A percentile compares a stretch with the other conserved stretches of the same genome.
Conservation (phyloP, 257 asterid species). For the Solanum arcanum region DNA sequence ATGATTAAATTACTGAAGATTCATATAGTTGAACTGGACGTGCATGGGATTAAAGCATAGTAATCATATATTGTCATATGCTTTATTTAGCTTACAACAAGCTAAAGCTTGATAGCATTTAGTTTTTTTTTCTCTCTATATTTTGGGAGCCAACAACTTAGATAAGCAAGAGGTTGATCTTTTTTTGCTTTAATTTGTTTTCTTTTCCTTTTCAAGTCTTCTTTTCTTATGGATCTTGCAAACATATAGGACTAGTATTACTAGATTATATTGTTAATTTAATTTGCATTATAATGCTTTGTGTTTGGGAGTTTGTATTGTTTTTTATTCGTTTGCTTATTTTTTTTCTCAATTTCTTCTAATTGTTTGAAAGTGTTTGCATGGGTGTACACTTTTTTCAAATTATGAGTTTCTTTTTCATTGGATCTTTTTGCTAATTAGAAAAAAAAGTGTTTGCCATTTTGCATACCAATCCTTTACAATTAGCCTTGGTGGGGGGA, state of each 20-base stretch:
- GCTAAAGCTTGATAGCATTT: neutral
- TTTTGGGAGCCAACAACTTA: slow-evolving; percentile 7
- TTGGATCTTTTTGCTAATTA: neutral
- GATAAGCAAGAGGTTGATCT: neutral
- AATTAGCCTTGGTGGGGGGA: neutral
- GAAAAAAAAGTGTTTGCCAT: neutral
- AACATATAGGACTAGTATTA: neutral
- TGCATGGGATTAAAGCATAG: neutral
- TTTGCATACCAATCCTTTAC: neutral
- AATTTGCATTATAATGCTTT: slow-evolving; percentile 9
- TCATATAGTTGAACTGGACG: neutral
- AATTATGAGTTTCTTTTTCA: neutral
- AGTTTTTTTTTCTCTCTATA: neutral
- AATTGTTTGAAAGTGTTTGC: slow-evolving; percentile 42
- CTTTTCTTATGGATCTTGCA: neutral
- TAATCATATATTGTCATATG: neutral
- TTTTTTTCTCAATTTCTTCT: slow-evolving; percentile 23
- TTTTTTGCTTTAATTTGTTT: neutral
- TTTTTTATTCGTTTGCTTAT: slow-evolving; percentile 4
- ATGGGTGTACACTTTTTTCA: slow-evolving; percentile 8
- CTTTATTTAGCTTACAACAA: neutral
- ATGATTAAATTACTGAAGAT: neutral
- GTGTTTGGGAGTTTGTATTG: slow-evolving; percentile 37
- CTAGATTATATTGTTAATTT: neutral
- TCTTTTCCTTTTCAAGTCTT: neutral